phyloP scores from a whole-genome alignment of 164 flowering plant genomes.

The Amborella trichopoda region DNA sequence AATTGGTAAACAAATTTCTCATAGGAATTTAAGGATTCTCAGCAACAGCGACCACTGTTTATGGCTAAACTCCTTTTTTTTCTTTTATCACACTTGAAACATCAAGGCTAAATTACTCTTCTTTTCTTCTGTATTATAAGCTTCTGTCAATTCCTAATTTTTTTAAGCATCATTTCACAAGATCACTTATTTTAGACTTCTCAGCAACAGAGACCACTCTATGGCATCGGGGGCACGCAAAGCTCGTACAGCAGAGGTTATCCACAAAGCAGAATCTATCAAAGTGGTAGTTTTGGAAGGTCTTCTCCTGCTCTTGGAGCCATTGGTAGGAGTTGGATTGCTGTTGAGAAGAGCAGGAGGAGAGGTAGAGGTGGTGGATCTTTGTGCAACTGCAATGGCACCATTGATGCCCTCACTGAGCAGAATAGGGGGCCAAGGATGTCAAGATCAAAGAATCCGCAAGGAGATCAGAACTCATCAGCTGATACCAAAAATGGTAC shows the following conservation, averaged over 20 bases:
- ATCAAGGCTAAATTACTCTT: too few relatives aligned
- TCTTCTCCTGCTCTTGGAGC: constrained; percentile 36
- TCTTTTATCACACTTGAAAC: too few relatives aligned
- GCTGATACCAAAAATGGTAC: constrained; percentile 22
- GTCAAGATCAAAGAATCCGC: constrained; percentile 49
- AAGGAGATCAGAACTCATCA: constrained; percentile 32
- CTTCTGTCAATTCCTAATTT: background rate
- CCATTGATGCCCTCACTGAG: constrained; percentile 53
- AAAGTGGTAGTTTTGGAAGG: constrained; percentile 30
- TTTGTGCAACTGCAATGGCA: constrained; percentile 38
- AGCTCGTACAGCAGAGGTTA: constrained; percentile 42
- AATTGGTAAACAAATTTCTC: too few relatives aligned
- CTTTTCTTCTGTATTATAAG: background rate
- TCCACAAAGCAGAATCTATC: constrained; percentile 29
- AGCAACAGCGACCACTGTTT: too few relatives aligned
- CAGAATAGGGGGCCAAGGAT: constrained; percentile 93
- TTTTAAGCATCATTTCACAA: background rate
- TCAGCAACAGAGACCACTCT: constrained; percentile 46
- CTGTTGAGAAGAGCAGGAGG: constrained; percentile 46
- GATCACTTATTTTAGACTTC: constrained; percentile 30
- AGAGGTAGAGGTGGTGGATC: constrained; percentile 39
- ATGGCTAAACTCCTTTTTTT: too few relatives aligned
- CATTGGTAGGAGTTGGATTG: constrained; percentile 30
- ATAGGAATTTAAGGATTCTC: too few relatives aligned
- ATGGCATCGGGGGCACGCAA: constrained; percentile 50